Conservation (phyloP, 2,329 filamentous ascomycete genomes). For the Aspergillus flavus region DNA sequence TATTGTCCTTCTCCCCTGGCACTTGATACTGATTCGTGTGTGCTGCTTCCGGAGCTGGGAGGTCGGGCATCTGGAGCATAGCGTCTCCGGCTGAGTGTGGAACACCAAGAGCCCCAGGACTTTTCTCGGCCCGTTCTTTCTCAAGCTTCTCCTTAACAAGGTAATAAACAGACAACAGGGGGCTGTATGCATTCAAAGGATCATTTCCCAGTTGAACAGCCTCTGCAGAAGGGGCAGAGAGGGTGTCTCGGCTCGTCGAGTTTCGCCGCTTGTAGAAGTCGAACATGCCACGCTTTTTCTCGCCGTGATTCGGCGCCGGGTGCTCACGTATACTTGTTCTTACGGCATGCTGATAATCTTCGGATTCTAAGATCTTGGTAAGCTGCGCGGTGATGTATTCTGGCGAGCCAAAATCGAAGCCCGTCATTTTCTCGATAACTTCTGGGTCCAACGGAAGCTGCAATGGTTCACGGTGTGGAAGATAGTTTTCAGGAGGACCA, state of each 20-base stretch:
- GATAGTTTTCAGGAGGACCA: conserved; percentile 82
- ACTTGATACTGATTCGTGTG: conserved; percentile 93
- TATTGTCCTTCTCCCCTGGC: conserved; percentile 83
- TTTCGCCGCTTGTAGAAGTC: conserved; percentile 97
- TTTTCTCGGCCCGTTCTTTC: conserved; percentile 65
- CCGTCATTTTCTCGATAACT: conserved; percentile 91
- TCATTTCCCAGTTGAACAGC: conserved; percentile 80
- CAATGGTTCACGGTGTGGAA: conserved; percentile 83
- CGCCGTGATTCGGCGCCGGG: conserved; percentile 60
- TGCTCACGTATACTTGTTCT: conserved; percentile 70
- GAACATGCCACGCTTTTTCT: conserved; percentile 88
- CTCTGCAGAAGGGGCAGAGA: conserved; percentile 81
- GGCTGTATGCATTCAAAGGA: conserved; percentile 89
- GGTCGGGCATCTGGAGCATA: conserved; percentile 68
- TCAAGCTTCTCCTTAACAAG: conserved; percentile 94
- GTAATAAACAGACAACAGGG: conserved; percentile 91
- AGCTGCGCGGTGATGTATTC: conserved; percentile 82
- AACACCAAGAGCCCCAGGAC: conserved; percentile 61
- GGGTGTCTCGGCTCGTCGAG: conserved; percentile 85
- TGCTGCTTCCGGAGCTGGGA: conserved; percentile 79
- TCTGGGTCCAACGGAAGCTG: conserved; percentile 79
- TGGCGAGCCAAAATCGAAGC: conserved; percentile 91
- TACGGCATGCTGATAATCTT: conserved; percentile 89
- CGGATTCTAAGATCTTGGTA: conserved; percentile 83
- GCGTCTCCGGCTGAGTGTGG: conserved; percentile 60